phyloP scores from a whole-genome alignment of 306 rosid genomes.

The Canavalia ensiformis region DNA sequence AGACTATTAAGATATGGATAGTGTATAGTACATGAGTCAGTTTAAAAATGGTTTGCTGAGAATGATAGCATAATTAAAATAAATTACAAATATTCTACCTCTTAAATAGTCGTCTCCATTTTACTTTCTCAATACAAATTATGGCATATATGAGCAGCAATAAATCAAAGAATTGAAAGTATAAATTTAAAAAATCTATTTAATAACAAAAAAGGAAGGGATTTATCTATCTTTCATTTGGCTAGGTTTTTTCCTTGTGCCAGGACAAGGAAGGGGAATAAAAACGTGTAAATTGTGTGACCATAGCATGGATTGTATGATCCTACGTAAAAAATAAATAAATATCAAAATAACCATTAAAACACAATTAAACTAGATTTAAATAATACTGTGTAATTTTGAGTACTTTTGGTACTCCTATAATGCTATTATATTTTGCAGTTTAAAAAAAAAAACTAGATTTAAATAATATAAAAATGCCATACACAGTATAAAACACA shows the following conservation, averaged over 20 bases:
- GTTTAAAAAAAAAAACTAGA: too few relatives aligned
- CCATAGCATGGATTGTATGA: too few relatives aligned
- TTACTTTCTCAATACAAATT: conserved; percentile 15
- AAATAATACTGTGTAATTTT: too few relatives aligned
- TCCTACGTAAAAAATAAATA: too few relatives aligned
- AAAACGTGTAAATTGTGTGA: too few relatives aligned
- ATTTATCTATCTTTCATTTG: conserved; percentile 1
- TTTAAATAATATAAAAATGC: too few relatives aligned
- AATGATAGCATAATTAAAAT: conserved; percentile 3
- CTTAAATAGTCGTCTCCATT: background rate
- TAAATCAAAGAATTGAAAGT: conserved; percentile 8
- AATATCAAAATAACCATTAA: too few relatives aligned
- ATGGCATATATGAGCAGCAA: conserved; percentile 15
- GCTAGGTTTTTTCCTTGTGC: background rate
- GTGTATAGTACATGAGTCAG: conserved; percentile 1
- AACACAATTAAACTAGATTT: too few relatives aligned
- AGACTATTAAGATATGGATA: background rate
- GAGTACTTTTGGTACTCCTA: too few relatives aligned
- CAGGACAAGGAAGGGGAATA: background rate
- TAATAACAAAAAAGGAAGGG: background rate
- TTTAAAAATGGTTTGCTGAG: background rate
- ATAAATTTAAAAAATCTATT: background rate
- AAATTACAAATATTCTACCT: background rate
- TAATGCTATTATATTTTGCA: too few relatives aligned
- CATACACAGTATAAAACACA: too few relatives aligned